Evolutionary conservation across 805 yeast genomes (phyloP), one percentile per base, ranked within the genome.

Genomic region (Metschnikowia arizonensis): DNA sequence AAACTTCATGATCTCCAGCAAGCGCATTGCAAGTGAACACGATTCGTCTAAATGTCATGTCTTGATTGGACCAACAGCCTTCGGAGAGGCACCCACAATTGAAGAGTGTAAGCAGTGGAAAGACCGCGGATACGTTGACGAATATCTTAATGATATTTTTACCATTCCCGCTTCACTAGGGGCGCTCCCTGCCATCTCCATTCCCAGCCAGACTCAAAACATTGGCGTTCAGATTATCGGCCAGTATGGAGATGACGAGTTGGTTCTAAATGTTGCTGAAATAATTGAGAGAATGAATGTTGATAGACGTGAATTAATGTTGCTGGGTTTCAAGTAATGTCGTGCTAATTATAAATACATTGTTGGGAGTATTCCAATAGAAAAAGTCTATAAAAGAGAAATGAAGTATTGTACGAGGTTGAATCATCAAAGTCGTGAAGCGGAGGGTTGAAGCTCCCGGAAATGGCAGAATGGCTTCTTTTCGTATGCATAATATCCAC

Each of bases 151-250:
- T 61, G 99, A 93, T 63, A 79, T 85, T 0, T 73, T 89, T 46
- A 88, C 97, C 0, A 85, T 89, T 4, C 97, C 99, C 0, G 85
- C 93, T 33, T 89, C 96, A 1, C 65, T 95, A 47, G 95, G 96
- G 0, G 98, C 98, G 0, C 62, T 91, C 1, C 99, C 99, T 0
- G 79, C 96, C 0, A 73, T 91, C 9, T 77, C 85, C 1, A 67
- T 90, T 2, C 99, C 99, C 0, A 73, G 75, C 54, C 56, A 50
- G 5, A 47, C 47, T 1, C 57, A 57, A 1, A 50, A 43, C 33
- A 47, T 43, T 15, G 96, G 96, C 0, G 68, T 93, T 23, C 98
- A 95, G 59, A 53, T 93, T 2, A 77, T 83, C 58, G 95, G 90
- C 1, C 98, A 91, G 60, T 85, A 69, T 59, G 97, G 97, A 10